These are phyloP conservation scores for Claviceps pazoutovae DNA, from an alignment of 2,329 filamentous ascomycete genomes.

Conservation along the genomic window DNA sequence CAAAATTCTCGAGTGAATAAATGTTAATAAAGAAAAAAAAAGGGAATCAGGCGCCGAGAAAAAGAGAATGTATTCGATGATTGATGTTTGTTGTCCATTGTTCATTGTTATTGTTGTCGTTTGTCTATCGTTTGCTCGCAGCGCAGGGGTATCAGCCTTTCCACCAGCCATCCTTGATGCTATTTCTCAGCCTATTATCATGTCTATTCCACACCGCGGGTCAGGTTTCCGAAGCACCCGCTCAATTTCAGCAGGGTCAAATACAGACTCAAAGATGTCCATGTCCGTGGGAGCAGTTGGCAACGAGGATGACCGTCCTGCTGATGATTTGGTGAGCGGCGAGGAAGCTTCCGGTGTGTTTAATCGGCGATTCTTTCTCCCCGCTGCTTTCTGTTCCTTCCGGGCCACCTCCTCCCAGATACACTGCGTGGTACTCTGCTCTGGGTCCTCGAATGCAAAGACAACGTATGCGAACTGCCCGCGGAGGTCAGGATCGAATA, in stretches of 20 bases:
- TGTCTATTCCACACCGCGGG: slow-evolving; percentile 39
- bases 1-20: too few species aligned
- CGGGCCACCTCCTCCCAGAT: slow-evolving; percentile 43
- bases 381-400: slow-evolving; percentile 26
- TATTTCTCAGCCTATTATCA: slow-evolving; percentile 27
- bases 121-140: neutral
- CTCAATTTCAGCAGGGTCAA: slow-evolving; percentile 35
- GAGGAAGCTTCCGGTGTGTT: slow-evolving; percentile 16
- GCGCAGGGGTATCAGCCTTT: neutral
- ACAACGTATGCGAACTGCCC: slow-evolving; percentile 48
- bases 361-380: slow-evolving; percentile 19
- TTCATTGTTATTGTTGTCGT: too few species aligned
- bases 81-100: too few species aligned
- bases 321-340: slow-evolving; percentile 11
- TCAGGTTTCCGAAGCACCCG: slow-evolving; percentile 36
- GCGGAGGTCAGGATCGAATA: slow-evolving; percentile 47
- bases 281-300: slow-evolving; percentile 26
- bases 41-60: too few species aligned
- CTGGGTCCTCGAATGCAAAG: slow-evolving; percentile 49
- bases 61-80: too few species aligned
- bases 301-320: neutral
- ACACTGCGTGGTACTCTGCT: slow-evolving; percentile 37
- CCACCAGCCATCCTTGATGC: neutral
- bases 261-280: slow-evolving; percentile 39
- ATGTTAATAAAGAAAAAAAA: too few species aligned